Evolutionary conservation across 1,284 basidiomycete species (phyloP).

Genomic region (Phellinidium pouzarii): DNA sequence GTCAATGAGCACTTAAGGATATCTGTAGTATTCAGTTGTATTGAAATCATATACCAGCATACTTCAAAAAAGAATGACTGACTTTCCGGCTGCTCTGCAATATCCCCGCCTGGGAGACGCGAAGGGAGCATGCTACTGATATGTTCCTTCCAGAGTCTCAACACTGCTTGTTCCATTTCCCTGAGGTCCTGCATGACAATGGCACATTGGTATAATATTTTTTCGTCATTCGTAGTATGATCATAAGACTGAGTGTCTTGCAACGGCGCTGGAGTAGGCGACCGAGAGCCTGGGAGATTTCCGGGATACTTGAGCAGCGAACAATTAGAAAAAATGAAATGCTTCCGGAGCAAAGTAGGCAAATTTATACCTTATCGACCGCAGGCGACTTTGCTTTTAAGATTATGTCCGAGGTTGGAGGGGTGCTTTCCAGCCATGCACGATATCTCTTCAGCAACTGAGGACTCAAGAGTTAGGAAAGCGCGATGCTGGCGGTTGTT

Average conservation of each 20-base stretch:
- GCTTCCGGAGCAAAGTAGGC: background rate
- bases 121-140: constrained; percentile 56
- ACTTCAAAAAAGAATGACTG: constrained; percentile 9
- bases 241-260: constrained; percentile 48
- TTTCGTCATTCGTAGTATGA: constrained; percentile 52
- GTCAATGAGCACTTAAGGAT: constrained; percentile 50
- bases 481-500: constrained; percentile 14
- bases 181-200: constrained; percentile 60
- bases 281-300: constrained; percentile 31
- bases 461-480: background rate
- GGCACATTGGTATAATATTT: constrained; percentile 52
- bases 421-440: constrained; percentile 57
- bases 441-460: constrained; percentile 76
- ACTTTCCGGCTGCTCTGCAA: constrained; percentile 48
- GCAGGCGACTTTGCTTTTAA: constrained; percentile 27
- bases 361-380: constrained; percentile 31
- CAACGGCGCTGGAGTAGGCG: constrained; percentile 44
- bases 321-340: background rate
- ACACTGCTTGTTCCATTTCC: constrained; percentile 43
- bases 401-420: constrained; percentile 34
- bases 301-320: background rate
- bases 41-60: background rate
- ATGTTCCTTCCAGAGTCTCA: constrained; percentile 58
- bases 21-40: constrained; percentile 32
- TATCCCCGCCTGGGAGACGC: constrained; percentile 29